Base-by-base conservation (phyloP, 208 protist species). In the Crithidia fasciculata region DNA sequence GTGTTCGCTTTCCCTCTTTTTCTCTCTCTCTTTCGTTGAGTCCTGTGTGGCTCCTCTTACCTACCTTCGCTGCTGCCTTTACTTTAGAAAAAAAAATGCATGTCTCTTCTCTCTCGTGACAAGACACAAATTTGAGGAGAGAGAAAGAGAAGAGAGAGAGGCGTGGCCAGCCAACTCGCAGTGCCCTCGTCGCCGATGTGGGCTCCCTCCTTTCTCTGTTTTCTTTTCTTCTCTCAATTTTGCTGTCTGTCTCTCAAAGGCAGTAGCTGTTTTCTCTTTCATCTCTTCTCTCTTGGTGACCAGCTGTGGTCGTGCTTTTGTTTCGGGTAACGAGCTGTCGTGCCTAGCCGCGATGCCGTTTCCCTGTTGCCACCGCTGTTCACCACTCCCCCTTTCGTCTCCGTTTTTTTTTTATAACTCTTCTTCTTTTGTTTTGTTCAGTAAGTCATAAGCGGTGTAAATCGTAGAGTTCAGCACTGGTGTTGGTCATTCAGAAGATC, bases 181-280 rank as follows among this genome's bases (percentile, higher is more conserved):
- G 28, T 28, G 28, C 28, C 28, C 28, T 28, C 28, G 28, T 28
- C 28, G 28, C 28, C 28, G 28, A 28, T 28, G 28, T 28, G 28
- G 28, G 28, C 28, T 28, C 49, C 47, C 37, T 8, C 16, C 57
- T 15, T 66, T 40, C 55, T 63, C 60, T 53, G 63, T 39, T 69
- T 76, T 65, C 56, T 65, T 53, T 64, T 80, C 44, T 57, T 12
- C 68, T 69, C 66, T 2, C 53, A 8, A n/a, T 59, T 58, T 64
- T 8, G 45, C 12, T 49, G 45, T 49, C 45, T 15, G 45, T 49
- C 12, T 28, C 28, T 28, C 28, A 28, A 28, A 28, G 28, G 28
- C 28, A 28, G 28, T 28, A 28, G 1, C 28, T 28, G 28, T 28
- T 28, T 28, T 28, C 1, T 40, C 52, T 52, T 67, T 16, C 39